phyloP scores from a whole-genome alignment of 768 basidiomycete species.

The Lactarius indigo region DNA sequence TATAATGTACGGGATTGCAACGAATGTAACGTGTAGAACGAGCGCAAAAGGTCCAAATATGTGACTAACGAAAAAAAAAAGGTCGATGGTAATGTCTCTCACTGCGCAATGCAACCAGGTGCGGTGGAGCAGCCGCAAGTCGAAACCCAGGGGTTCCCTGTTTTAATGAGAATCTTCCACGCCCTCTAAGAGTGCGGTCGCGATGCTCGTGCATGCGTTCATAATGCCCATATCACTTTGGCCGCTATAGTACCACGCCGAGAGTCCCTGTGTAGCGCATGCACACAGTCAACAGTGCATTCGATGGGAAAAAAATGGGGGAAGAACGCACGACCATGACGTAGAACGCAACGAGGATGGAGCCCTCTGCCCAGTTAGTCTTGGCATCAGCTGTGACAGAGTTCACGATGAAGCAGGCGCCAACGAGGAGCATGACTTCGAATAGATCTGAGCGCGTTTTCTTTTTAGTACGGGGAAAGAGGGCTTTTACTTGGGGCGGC shows the following conservation, averaged over 20 bases:
- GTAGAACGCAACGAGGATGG: constrained; percentile 64
- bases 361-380: constrained; percentile 77
- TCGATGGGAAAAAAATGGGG: not conserved
- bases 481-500: constrained; percentile 8
- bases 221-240: constrained; percentile 47
- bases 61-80: not conserved
- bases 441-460: constrained; percentile 49
- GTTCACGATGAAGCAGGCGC: constrained; percentile 72
- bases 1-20: not conserved
- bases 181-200: constrained; percentile 32
- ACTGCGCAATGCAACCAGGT: not conserved
- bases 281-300: not conserved
- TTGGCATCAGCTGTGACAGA: constrained; percentile 76
- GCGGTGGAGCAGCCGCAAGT: not conserved
- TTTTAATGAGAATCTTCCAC: not conserved
- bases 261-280: constrained; percentile 43
- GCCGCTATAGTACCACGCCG: constrained; percentile 64
- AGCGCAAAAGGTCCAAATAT: not conserved
- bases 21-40: not conserved
- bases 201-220: constrained; percentile 42
- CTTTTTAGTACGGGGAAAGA: not conserved
- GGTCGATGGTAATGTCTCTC: not conserved
- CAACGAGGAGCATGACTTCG: constrained; percentile 61
- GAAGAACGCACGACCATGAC: constrained; percentile 51
- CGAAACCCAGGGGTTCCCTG: no score